These are phyloP conservation scores for Evernia prunastri DNA, from an alignment of 495 filamentous ascomycete species.

Conservation along the genomic window DNA sequence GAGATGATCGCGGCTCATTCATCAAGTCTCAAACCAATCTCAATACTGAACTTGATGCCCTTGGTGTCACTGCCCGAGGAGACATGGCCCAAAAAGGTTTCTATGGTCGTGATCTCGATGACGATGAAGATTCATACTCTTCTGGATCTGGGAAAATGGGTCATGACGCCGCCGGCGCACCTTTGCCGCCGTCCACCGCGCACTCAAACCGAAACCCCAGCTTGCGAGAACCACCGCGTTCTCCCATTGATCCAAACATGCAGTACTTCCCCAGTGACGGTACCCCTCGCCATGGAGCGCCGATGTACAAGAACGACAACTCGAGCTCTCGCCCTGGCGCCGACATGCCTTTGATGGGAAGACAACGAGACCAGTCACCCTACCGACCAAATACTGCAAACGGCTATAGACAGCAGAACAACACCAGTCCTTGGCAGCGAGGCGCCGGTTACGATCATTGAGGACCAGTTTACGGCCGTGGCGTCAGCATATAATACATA, in stretches of 20 bases:
- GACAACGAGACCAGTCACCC: conserved; percentile 17
- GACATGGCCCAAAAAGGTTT: conserved; percentile 64
- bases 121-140: conserved; percentile 66
- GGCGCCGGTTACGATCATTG: conserved; percentile 61
- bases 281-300: conserved; percentile 32
- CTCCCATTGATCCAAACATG: conserved; percentile 58
- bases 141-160: conserved; percentile 32
- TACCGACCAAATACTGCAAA: conserved; percentile 28
- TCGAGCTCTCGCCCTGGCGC: conserved; percentile 26
- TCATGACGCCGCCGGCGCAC: conserved; percentile 31
- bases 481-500: conserved; percentile 18
- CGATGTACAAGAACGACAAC: conserved; percentile 34
- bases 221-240: conserved; percentile 40
- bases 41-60: conserved; percentile 83
- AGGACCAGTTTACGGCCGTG: conserved; percentile 15
- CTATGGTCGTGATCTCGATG: conserved; percentile 63
- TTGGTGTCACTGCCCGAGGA: conserved; percentile 87
- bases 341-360: conserved; percentile 24
- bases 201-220: conserved; percentile 22
- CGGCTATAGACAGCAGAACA: conserved; percentile 47
- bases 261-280: conserved; percentile 52
- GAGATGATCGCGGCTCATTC: conserved; percentile 91
- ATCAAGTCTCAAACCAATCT: conserved; percentile 96
- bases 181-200: conserved; percentile 38
- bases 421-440: conserved; percentile 58